Percentiles rank a stretch among this genome's conserved stretches.
These are phyloP conservation scores for Triticum urartu DNA, from an alignment of 176 grass and related monocot genomes.

Conservation along the genomic window DNA sequence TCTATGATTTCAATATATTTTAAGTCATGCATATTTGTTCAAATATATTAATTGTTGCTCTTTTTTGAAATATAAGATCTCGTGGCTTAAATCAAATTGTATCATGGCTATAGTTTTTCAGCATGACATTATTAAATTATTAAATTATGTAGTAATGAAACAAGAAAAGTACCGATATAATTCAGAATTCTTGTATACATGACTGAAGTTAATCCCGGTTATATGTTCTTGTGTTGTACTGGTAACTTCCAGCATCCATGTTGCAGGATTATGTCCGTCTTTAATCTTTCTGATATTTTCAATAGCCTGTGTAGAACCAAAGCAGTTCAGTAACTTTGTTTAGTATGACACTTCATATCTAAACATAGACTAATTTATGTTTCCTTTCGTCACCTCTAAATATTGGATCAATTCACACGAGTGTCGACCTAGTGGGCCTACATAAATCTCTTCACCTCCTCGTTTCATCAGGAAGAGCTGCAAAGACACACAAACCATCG, in stretches of 20 bases:
- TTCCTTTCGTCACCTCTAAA: constrained; percentile 56
- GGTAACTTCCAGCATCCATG: constrained; percentile 85
- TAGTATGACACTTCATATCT: background rate
- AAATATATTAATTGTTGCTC: background rate
- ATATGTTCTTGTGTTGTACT: constrained; percentile 56
- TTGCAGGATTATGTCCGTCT: constrained; percentile 86
- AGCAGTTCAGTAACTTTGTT: background rate
- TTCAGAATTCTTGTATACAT: constrained; percentile 72
- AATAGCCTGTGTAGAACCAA: constrained; percentile 43
- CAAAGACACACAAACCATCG: constrained; percentile 7
- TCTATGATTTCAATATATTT: background rate
- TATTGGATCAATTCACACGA: constrained; percentile 62
- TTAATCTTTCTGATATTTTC: constrained; percentile 63
- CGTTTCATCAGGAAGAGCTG: background rate
- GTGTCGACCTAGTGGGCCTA: constrained; percentile 61
- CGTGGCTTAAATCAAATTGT: background rate
- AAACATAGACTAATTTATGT: background rate
- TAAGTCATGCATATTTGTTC: constrained; percentile 10
- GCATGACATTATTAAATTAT: background rate
- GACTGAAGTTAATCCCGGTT: constrained; percentile 44
- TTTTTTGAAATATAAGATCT: background rate
- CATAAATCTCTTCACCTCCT: constrained; percentile 65
- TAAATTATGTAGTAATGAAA: background rate
- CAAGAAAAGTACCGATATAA: constrained; percentile 43
- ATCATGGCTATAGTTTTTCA: background rate